Conservation (phyloP, 1,284 basidiomycete species). For the Pseudomicrostroma phylloplanum region DNA sequence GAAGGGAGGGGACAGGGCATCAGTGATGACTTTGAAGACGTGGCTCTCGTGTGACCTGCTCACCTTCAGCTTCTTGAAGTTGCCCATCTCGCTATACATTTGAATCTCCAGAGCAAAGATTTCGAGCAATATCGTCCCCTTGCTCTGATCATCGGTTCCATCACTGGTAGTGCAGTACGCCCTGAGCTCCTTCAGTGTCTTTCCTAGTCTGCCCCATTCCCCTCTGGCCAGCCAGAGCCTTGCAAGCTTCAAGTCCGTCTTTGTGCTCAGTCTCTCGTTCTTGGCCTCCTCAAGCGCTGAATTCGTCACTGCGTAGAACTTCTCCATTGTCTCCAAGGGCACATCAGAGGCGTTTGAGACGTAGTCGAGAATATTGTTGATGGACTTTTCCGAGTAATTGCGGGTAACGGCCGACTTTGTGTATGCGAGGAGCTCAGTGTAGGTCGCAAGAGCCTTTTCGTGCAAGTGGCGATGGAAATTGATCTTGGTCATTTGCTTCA, state of each 20-base stretch:
- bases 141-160: constrained; percentile 73
- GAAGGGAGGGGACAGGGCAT: not conserved
- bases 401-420: constrained; percentile 55
- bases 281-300: constrained; percentile 82
- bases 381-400: constrained; percentile 72
- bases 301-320: constrained; percentile 90
- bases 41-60: not conserved
- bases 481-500: constrained; percentile 95
- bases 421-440: constrained; percentile 77
- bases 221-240: constrained; percentile 94
- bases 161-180: constrained; percentile 57
- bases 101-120: constrained; percentile 98
- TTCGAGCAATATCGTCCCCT: constrained; percentile 88
- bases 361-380: constrained; percentile 97
- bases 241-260: constrained; percentile 93
- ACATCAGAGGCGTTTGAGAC: constrained; percentile 65
- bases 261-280: constrained; percentile 93
- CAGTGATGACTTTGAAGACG: not conserved
- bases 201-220: constrained; percentile 73
- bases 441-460: constrained; percentile 75
- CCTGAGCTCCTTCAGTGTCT: constrained; percentile 54
- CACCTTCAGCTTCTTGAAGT: constrained; percentile 83
- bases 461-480: constrained; percentile 74
- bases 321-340: constrained; percentile 80
- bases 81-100: constrained; percentile 95